Conservation (phyloP, 768 basidiomycete species). For the Pulveroboletus sp. region DNA sequence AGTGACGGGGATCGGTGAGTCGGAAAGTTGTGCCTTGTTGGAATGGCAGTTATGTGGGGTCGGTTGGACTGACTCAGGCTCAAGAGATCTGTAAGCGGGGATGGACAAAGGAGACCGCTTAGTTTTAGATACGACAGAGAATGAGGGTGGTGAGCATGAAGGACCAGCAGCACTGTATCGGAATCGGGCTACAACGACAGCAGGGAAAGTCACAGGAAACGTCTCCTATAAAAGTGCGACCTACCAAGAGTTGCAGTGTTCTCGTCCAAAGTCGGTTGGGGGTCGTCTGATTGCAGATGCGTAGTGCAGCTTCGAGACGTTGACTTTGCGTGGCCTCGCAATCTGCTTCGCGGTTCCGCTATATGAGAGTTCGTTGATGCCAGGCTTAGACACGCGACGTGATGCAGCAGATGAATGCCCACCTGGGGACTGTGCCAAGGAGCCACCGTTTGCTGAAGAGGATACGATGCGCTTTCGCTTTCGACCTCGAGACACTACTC, state of each 20-base stretch:
- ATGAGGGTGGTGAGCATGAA: constrained; percentile 8
- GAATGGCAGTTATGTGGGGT: neutral
- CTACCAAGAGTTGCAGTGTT: constrained; percentile 11
- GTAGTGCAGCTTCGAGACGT: constrained; percentile 4
- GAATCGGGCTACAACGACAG: constrained; percentile 7
- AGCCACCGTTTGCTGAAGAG: constrained; percentile 7
- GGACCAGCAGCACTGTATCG: constrained; percentile 2
- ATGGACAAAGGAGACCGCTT: constrained; percentile 3
- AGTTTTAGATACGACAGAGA: constrained; percentile 5
- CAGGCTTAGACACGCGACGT: constrained; percentile 4
- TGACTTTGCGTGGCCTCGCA: constrained; percentile 5
- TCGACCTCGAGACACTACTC: constrained; percentile 8
- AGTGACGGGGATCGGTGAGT: constrained; percentile 18
- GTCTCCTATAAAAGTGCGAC: neutral
- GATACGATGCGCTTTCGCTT: constrained; percentile 25
- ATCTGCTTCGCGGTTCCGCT: constrained; percentile 4
- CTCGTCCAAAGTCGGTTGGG: neutral
- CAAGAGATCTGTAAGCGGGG: constrained; percentile 7
- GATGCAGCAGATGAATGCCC: constrained; percentile 11
- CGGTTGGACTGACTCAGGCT: constrained; percentile 4
- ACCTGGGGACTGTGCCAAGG: constrained; percentile 17
- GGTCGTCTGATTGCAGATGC: constrained; percentile 1
- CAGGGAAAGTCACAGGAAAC: constrained; percentile 5
- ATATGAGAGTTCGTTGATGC: constrained; percentile 2
- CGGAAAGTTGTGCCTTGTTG: constrained; percentile 7